Evolutionary conservation across 2,329 filamentous ascomycete species (phyloP), one percentile per base, ranked within the genome.

Genomic region (Botrytis hyacinthi): DNA sequence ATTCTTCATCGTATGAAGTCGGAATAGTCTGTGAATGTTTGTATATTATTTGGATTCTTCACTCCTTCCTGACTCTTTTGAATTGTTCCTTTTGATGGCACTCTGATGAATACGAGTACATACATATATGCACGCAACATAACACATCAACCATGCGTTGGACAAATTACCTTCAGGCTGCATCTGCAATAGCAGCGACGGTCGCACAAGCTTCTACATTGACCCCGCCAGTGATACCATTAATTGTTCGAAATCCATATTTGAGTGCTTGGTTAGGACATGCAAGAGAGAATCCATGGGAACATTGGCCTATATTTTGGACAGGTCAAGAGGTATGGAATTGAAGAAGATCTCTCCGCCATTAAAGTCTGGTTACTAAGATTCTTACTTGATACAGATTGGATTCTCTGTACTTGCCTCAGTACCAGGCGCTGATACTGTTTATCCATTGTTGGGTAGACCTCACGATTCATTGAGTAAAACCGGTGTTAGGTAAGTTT

Each of bases 281-380:
- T 81, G 92, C 93, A 59, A 87, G 94, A 77, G 87, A 91, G 73
- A 86, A 87, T 63, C 94, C 94, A 2, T 97, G 93, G 93, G 87
- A 89, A 71, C 88, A 89, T 83, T 97, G 94, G 94, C 94, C 94
- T 37, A 95, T 95, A 81, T 94, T 95, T 81, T 95, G 91, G 86
- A 93, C 91, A 10, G 92, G 92, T 48, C 85, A 90, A 78, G 86
- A 91, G 80, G 86, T 89, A 81, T 71, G 81, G 22, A 40, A 54
- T 35, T 9, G 26, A 44, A 57, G 26, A 12, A 54, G 8, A 70
- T 29, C 22, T 42, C 5, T 18, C 44, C 40, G 7, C 10, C 54
- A 54, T n/a, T 32, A 22, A 18, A 46, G 51, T 22, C 22, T 14
- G 4, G 18, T 60, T n/a, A 59, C 32, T 71, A 76, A 73, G 74